Evolutionary conservation across 2,329 filamentous ascomycete species (phyloP).

Genomic region (Colletotrichum sp.): DNA sequence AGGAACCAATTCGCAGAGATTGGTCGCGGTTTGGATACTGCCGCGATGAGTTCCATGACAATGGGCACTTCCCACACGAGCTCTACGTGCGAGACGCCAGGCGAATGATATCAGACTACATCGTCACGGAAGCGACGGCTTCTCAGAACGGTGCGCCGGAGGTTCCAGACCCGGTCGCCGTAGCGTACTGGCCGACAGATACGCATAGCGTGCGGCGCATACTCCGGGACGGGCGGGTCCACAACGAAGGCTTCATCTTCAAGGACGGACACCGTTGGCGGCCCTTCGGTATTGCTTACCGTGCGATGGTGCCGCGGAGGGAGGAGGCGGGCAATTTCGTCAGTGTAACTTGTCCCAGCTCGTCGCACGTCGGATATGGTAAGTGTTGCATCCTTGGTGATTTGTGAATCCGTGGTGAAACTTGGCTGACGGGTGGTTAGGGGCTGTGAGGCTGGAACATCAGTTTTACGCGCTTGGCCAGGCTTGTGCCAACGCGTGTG

Average conservation of each 20-base stretch:
- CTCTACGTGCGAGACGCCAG: conserved; percentile 32
- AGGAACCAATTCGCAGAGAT: conserved; percentile 19
- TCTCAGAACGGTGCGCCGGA: conserved; percentile 11
- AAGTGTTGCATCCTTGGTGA: not conserved
- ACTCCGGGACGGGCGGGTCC: conserved; percentile 22
- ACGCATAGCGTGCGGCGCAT: conserved; percentile 27
- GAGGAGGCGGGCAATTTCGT: conserved; percentile 20
- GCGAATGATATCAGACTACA: conserved; percentile 28
- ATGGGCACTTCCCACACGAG: conserved; percentile 29
- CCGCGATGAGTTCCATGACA: conserved; percentile 30
- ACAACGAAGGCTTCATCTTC: conserved; percentile 28
- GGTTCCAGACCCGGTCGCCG: conserved; percentile 22
- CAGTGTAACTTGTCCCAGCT: conserved; percentile 19
- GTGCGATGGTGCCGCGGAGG: conserved; percentile 14
- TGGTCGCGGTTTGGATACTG: conserved; percentile 28
- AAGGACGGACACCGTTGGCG: conserved; percentile 23
- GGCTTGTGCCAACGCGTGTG: conserved; percentile 11
- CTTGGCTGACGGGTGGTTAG: not conserved
- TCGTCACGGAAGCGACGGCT: conserved; percentile 26
- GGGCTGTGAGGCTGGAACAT: conserved; percentile 14
- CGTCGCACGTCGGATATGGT: conserved; percentile 21
- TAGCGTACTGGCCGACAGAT: conserved; percentile 29
- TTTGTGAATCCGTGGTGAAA: not conserved
- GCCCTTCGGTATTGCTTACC: conserved; percentile 22
- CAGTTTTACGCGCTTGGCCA: conserved; percentile 15